Conservation (phyloP, 2,329 filamentous ascomycete species). For the Pseudogymnoascus sp. region DNA sequence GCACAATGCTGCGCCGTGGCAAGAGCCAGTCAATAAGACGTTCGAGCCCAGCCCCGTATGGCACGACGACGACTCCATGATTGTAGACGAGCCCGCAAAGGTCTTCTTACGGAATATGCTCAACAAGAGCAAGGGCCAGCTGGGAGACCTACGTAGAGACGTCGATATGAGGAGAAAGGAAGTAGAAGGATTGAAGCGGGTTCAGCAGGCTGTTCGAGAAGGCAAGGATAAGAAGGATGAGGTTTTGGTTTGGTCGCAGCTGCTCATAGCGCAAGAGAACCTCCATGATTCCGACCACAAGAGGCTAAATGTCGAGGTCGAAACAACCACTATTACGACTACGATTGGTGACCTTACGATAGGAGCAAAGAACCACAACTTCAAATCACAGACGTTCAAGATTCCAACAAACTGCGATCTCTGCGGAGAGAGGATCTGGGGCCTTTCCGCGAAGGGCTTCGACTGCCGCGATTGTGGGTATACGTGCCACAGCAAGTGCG, state of each 20-base stretch:
- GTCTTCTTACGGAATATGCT: constrained; percentile 87
- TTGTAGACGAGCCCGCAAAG: constrained; percentile 79
- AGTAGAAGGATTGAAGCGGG: constrained; percentile 66
- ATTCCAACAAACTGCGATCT: constrained; percentile 98
- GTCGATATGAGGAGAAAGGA: constrained; percentile 81
- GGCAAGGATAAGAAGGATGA: constrained; percentile 86
- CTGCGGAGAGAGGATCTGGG: constrained; percentile 95
- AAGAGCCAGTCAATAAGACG: constrained; percentile 73
- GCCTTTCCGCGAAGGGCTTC: constrained; percentile 89
- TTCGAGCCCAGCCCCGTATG: constrained; percentile 96
- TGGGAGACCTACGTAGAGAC: constrained; percentile 72
- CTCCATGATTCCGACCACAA: constrained; percentile 78
- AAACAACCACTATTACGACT: constrained; percentile 85
- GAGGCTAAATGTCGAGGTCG: constrained; percentile 81
- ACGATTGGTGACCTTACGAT: constrained; percentile 88
- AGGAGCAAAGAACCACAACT: constrained; percentile 91
- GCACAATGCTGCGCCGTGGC: constrained; percentile 76
- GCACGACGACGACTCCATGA: constrained; percentile 86
- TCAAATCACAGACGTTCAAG: constrained; percentile 98
- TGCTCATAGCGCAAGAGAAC: constrained; percentile 77
- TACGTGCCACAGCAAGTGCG: constrained; percentile 96
- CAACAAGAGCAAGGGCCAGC: constrained; percentile 77
- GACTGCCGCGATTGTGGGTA: constrained; percentile 96
- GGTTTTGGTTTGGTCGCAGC: constrained; percentile 71
- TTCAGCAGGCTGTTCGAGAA: constrained; percentile 69